Conservation (phyloP, 176 grass and related monocot genomes). For the Oryza meridionalis region DNA sequence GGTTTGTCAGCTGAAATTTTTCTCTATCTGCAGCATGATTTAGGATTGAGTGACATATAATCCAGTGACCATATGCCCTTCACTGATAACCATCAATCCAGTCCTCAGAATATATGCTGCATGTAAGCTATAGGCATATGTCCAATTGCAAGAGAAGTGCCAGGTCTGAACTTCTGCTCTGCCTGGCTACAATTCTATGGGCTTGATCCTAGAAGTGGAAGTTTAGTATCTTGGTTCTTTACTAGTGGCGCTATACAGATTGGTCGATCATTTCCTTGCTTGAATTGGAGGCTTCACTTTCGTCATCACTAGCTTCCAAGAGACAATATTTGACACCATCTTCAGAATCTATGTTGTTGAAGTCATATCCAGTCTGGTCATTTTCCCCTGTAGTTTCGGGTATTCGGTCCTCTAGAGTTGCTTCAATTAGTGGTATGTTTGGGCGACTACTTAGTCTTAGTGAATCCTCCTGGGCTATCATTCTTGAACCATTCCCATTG, state of each 20-base stretch:
- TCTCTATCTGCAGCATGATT: background rate
- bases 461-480: conserved; percentile 57
- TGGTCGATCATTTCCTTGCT: conserved; percentile 52
- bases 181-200: background rate
- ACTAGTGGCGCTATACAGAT: conserved; percentile 35
- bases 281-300: conserved; percentile 30
- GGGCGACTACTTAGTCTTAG: conserved; percentile 66
- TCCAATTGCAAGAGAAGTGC: background rate
- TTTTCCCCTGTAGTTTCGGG: conserved; percentile 33
- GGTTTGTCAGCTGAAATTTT: conserved; percentile 24
- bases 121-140: conserved; percentile 13
- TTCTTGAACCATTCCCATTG: conserved; percentile 48
- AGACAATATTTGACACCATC: conserved; percentile 83
- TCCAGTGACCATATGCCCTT: background rate
- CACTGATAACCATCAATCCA: background rate
- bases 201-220: conserved; percentile 17
- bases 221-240: background rate
- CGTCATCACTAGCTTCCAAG: conserved; percentile 52
- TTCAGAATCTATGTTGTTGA: conserved; percentile 45
- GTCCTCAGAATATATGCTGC: background rate
- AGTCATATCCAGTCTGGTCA: conserved; percentile 15
- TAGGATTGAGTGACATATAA: background rate
- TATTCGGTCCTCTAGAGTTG: conserved; percentile 22
- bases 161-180: background rate
- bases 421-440: conserved; percentile 41